These are phyloP conservation scores for Talaromyces albobiverticillius DNA, from an alignment of 2,329 filamentous ascomycete species.

Conservation along the genomic window DNA sequence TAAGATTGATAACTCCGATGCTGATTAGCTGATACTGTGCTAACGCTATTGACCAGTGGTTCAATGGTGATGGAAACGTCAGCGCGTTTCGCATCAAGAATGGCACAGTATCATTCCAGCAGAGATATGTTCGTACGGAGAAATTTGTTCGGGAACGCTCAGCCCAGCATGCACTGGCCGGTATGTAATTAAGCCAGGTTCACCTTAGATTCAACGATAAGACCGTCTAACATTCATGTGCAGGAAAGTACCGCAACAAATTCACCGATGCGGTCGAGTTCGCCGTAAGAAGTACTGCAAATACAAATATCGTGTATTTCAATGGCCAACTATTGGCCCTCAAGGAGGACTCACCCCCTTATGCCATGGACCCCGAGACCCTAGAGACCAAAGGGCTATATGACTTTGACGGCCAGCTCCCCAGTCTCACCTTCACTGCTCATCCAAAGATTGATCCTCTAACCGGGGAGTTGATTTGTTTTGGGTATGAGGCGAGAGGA, in stretches of 20 bases:
- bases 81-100: slow-evolving; percentile 35
- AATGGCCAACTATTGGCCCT: slow-evolving; percentile 44
- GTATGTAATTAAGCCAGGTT: background rate
- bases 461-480: slow-evolving; percentile 52
- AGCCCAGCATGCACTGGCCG: slow-evolving; percentile 30
- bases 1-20: slow-evolving; percentile 3
- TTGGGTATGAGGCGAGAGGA: slow-evolving; percentile 47
- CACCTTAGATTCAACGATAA: background rate
- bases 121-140: slow-evolving; percentile 41
- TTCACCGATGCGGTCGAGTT: slow-evolving; percentile 38
- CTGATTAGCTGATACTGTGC: too few species aligned
- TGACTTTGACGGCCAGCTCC: slow-evolving; percentile 50
- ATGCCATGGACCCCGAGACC: slow-evolving; percentile 47
- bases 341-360: slow-evolving; percentile 55
- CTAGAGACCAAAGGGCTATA: slow-evolving; percentile 50
- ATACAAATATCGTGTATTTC: slow-evolving; percentile 62
- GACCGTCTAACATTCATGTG: too few species aligned
- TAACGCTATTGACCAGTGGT: slow-evolving; percentile 14
- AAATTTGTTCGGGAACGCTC: slow-evolving; percentile 38
- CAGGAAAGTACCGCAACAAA: slow-evolving; percentile 40
- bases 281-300: slow-evolving; percentile 40
- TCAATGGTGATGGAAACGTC: slow-evolving; percentile 43
- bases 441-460: slow-evolving; percentile 53
- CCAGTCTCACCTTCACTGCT: slow-evolving; percentile 47
- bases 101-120: slow-evolving; percentile 33